Conservation (phyloP, 768 basidiomycete species). For the Gautieria morchelliformis region DNA sequence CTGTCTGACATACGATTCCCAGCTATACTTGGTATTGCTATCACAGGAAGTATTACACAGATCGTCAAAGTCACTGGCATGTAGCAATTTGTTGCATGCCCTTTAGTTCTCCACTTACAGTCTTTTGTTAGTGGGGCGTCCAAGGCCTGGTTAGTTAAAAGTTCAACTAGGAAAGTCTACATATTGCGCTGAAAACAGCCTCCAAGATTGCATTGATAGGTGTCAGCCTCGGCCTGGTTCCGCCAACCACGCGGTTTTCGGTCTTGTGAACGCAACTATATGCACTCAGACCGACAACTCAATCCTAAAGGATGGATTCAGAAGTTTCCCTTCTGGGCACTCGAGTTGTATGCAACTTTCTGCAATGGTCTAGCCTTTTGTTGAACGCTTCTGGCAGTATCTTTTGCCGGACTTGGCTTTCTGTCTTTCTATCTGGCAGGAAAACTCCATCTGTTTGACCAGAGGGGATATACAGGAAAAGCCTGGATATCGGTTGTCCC, state of each 20-base stretch:
- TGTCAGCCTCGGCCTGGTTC: conserved; percentile 63
- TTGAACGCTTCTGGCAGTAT: conserved; percentile 39
- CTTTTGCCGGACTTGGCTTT: conserved; percentile 89
- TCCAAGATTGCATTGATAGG: conserved; percentile 51
- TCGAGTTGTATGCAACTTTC: conserved; percentile 56
- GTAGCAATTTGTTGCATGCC: neutral
- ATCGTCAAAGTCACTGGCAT: conserved; percentile 61
- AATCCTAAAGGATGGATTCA: conserved; percentile 73
- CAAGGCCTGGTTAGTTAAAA: conserved; percentile 58
- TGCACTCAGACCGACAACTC: conserved; percentile 62
- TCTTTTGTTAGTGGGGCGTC: conserved; percentile 61
- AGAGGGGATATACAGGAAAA: conserved; percentile 55
- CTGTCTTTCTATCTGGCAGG: conserved; percentile 83
- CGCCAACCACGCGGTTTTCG: conserved; percentile 50
- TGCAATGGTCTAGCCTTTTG: neutral
- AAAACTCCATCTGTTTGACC: conserved; percentile 86
- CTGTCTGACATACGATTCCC: neutral
- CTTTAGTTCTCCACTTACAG: neutral
- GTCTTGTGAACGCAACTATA: conserved; percentile 62
- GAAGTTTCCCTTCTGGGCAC: conserved; percentile 90
- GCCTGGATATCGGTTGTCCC: neutral
- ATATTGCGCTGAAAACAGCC: neutral
- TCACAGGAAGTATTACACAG: conserved; percentile 79
- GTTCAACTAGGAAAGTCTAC: neutral
- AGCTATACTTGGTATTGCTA: conserved; percentile 65